Percentiles rank a stretch among this genome's conserved stretches.
Conservation (phyloP, 2,329 filamentous ascomycete genomes). For the Epichloe gansuensis region DNA sequence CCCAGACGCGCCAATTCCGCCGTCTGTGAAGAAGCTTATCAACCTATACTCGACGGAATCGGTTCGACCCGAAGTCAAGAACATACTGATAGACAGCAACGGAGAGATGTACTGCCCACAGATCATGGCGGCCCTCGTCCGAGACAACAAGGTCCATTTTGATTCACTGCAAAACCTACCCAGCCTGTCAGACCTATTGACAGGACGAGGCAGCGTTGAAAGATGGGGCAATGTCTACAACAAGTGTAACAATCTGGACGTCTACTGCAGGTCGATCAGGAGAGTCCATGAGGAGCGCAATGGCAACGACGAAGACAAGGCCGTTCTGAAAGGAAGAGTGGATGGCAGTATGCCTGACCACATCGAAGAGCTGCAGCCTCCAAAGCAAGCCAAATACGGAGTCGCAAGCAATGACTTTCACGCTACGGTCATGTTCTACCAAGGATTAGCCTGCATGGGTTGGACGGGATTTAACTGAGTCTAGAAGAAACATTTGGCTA, state of each 20-base stretch:
- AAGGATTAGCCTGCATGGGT: constrained; percentile 3
- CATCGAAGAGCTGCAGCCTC: constrained; percentile 11
- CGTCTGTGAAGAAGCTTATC: constrained; percentile 10
- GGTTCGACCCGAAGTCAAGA: constrained; percentile 4
- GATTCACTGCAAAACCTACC: constrained; percentile 21
- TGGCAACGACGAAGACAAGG: neutral
- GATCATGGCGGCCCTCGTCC: constrained; percentile 5
- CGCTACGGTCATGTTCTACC: constrained; percentile 1
- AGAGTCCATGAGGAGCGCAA: neutral
- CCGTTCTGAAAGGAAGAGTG: neutral
- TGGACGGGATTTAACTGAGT: constrained; percentile 3
- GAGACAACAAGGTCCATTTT: constrained; percentile 15
- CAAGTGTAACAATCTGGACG: constrained; percentile 11
- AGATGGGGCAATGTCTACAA: constrained; percentile 4
- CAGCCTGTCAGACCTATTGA: constrained; percentile 11
- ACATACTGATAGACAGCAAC: constrained; percentile 3
- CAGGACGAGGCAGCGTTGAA: neutral
- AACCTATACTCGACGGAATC: constrained; percentile 9
- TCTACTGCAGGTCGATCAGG: constrained; percentile 8
- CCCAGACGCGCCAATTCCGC: constrained; percentile 17
- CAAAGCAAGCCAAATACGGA: neutral
- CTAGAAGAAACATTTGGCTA: too few relatives aligned
- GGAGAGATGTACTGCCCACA: constrained; percentile 6
- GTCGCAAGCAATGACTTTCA: constrained; percentile 1
- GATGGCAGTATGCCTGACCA: constrained; percentile 11